Evolutionary conservation across 257 asterid genomes (phyloP).

Genomic region (Nicotiana undulata): DNA sequence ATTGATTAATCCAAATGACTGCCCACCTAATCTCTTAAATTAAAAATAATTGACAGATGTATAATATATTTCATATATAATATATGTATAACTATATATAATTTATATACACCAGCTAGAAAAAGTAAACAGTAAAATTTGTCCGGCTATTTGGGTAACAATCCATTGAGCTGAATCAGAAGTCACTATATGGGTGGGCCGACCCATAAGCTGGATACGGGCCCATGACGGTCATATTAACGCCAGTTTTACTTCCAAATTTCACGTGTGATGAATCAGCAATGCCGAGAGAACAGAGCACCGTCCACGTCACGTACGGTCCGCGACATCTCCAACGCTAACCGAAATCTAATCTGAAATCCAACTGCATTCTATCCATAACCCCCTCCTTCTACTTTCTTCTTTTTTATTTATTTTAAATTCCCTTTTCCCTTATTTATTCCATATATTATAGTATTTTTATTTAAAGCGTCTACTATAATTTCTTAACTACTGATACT

Average conservation of each 20-base stretch:
- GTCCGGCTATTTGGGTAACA: too few relatives aligned
- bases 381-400: not conserved
- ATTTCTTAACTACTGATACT: not conserved
- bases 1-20: too few relatives aligned
- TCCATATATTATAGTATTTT: not conserved
- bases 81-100: too few relatives aligned
- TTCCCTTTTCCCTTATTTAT: not conserved
- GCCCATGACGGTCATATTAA: not conserved
- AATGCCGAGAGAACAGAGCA: not conserved
- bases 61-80: too few relatives aligned
- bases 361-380: conserved; percentile 10
- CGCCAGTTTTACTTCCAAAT: not conserved
- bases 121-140: too few relatives aligned
- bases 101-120: too few relatives aligned
- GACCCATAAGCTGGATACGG: too few relatives aligned
- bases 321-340: conserved; percentile 11
- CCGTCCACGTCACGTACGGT: conserved; percentile 4
- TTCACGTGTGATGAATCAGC: not conserved
- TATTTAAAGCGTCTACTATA: too few relatives aligned
- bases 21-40: too few relatives aligned
- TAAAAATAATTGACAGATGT: too few relatives aligned
- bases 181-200: too few relatives aligned
- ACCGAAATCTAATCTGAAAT: conserved; percentile 7
- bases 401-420: not conserved
- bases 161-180: too few relatives aligned